phyloP scores from a whole-genome alignment of 148 eudicot species.

The Rhododendron molle region DNA sequence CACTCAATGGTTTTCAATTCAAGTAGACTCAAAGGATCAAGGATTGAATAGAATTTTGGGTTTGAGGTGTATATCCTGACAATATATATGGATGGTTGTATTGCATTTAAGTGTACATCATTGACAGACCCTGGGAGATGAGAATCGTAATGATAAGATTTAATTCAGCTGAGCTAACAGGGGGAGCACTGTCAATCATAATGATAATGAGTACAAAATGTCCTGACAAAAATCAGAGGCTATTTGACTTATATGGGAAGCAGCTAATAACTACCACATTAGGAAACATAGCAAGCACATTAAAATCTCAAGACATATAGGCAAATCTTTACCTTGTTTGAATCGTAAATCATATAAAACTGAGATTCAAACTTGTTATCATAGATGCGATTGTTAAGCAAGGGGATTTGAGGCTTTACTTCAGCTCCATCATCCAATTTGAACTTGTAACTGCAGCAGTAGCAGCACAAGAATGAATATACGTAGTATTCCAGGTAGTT shows the following conservation, averaged over 20 bases:
- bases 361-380: conserved; percentile 98
- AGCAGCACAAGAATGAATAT: conserved; percentile 22
- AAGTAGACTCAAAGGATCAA: not conserved
- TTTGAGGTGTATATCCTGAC: not conserved
- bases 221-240: not conserved
- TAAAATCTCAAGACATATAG: not conserved
- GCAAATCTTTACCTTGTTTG: conserved; percentile 66
- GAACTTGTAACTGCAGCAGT: conserved; percentile 80
- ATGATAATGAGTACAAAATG: not conserved
- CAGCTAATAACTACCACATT: not conserved
- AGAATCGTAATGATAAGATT: not conserved
- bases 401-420: conserved; percentile 79
- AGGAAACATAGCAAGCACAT: not conserved
- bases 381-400: conserved; percentile 87
- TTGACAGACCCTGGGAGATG: not conserved
- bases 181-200: not conserved
- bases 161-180: not conserved
- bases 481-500: not conserved
- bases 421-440: conserved; percentile 94
- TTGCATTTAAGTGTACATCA: not conserved
- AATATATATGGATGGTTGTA: not conserved
- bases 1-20: not conserved
- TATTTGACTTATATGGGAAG: not conserved
- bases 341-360: conserved; percentile 92
- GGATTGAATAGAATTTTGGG: not conserved